phyloP scores from a whole-genome alignment of 1,284 basidiomycete species.

The Irpex sp. region DNA sequence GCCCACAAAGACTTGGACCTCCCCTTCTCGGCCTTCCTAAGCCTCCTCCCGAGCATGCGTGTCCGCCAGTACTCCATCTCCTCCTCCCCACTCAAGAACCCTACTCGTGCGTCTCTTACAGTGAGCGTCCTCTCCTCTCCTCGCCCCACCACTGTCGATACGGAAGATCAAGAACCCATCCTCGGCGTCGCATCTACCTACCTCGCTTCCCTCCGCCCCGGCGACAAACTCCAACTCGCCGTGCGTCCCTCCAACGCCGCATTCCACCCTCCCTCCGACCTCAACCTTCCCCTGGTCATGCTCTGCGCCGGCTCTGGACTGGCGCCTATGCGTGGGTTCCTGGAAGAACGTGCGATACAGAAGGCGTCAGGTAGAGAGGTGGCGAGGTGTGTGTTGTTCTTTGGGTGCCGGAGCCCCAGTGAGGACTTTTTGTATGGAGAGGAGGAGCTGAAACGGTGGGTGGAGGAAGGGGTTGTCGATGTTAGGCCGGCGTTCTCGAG shows the following conservation, averaged over 20 bases:
- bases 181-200: conserved; percentile 50
- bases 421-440: conserved; percentile 43
- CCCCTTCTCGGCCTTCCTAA: conserved; percentile 36
- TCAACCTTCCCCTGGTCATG: conserved; percentile 41
- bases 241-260: conserved; percentile 36
- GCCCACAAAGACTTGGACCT: conserved; percentile 35
- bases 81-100: conserved; percentile 45
- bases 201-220: conserved; percentile 37
- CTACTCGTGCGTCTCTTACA: conserved; percentile 40
- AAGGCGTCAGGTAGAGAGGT: conserved; percentile 40
- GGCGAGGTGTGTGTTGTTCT: conserved; percentile 43
- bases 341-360: conserved; percentile 49
- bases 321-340: conserved; percentile 52
- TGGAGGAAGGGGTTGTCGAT: conserved; percentile 40
- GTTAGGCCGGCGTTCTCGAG: conserved; percentile 45
- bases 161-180: conserved; percentile 26
- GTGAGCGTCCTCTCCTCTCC: conserved; percentile 40
- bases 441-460: conserved; percentile 40
- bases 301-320: conserved; percentile 47
- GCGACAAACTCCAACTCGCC: conserved; percentile 41
- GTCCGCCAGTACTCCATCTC: conserved; percentile 52
- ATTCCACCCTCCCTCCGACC: conserved; percentile 46
- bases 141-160: conserved; percentile 27
- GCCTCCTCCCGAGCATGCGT: conserved; percentile 45
- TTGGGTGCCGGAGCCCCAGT: conserved; percentile 41